These are phyloP conservation scores for Ustilago cynodontis DNA, from an alignment of 1,284 basidiomycete genomes.

Conservation along the genomic window DNA sequence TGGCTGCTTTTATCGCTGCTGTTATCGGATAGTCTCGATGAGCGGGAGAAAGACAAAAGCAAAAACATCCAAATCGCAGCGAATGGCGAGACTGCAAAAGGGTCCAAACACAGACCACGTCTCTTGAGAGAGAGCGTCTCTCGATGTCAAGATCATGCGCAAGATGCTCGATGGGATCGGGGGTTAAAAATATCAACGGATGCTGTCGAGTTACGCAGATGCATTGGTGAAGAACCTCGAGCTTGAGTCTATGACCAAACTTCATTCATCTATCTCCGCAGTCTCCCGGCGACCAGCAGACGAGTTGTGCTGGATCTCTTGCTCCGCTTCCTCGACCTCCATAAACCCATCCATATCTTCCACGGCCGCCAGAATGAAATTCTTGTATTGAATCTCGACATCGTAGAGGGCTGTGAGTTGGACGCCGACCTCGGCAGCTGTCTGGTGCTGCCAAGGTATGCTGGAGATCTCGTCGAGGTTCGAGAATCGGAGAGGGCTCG, in stretches of 20 bases:
- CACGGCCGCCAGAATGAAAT: neutral
- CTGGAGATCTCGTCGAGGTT: neutral
- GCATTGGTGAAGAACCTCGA: too few species aligned
- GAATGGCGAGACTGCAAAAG: neutral
- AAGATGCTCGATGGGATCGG: neutral
- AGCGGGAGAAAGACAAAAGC: neutral
- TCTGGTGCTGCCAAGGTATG: neutral
- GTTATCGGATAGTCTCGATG: conserved; percentile 5
- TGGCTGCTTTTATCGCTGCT: conserved; percentile 2
- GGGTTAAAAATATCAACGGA: neutral
- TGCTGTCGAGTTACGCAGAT: neutral
- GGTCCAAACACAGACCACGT: too few species aligned
- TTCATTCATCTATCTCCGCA: too few species aligned
- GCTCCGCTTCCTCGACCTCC: neutral
- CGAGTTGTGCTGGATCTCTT: too few species aligned
- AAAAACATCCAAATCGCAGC: neutral
- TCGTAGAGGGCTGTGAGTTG: neutral
- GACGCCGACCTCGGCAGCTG: neutral
- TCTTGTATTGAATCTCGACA: neutral
- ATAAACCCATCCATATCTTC: neutral
- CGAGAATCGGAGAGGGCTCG: neutral
- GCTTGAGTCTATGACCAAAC: too few species aligned
- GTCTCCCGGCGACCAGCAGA: too few species aligned
- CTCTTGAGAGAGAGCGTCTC: neutral
- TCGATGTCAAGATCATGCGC: neutral